These are phyloP conservation scores for Oryza meridionalis DNA, from an alignment of 176 grass and related monocot genomes.

Conservation along the genomic window DNA sequence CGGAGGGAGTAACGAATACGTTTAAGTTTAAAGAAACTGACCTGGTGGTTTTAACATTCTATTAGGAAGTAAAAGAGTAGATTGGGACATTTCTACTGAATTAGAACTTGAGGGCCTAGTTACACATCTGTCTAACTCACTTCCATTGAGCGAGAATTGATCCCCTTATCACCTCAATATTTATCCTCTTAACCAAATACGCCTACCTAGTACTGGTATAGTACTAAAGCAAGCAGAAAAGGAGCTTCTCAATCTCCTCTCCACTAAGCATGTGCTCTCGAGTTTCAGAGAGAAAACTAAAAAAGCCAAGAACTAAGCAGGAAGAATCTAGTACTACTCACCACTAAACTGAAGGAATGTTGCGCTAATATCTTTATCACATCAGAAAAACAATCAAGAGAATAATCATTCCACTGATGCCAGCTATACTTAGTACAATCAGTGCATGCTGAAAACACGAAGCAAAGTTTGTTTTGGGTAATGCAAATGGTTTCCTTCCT, in stretches of 20 bases:
- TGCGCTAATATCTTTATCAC: background rate
- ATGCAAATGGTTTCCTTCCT: background rate
- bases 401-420: slow-evolving; percentile 1
- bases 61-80: background rate
- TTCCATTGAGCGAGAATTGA: background rate
- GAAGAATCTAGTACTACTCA: slow-evolving; percentile 23
- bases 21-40: too few species aligned
- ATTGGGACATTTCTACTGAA: background rate
- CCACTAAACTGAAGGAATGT: slow-evolving; percentile 17
- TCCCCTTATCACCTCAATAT: background rate
- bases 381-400: background rate
- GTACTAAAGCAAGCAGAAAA: background rate
- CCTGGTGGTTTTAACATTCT: background rate
- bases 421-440: background rate
- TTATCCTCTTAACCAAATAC: background rate
- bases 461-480: background rate
- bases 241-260: background rate
- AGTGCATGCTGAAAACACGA: background rate
- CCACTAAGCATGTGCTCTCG: background rate
- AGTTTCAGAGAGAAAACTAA: background rate
- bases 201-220: background rate
- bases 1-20: too few species aligned
- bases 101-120: too few species aligned
- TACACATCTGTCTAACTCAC: background rate
- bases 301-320: background rate